Evolutionary conservation across 106 monocot species (phyloP).

Genomic region (Dactylorhiza incarnata): DNA sequence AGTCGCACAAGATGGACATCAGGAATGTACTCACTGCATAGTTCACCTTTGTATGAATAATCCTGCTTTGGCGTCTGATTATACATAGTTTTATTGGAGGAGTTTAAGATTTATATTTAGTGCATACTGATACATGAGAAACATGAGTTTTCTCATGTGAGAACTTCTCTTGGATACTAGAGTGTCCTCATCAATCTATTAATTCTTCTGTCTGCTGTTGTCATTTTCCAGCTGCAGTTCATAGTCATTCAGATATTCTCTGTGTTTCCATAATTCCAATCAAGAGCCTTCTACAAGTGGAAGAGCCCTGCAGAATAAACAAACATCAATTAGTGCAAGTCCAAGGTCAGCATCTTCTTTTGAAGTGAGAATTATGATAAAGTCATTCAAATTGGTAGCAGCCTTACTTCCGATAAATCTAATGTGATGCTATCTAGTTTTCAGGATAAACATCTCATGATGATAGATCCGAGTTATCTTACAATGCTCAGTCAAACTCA

Average conservation of each 20-base stretch:
- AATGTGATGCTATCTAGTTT: no score
- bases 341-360: background rate
- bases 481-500: conserved; percentile 49
- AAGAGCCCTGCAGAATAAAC: background rate
- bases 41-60: no score
- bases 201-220: background rate
- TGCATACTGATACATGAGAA: no score
- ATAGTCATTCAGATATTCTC: background rate
- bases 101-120: no score
- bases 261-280: background rate
- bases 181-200: background rate
- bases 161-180: background rate
- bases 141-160: no score
- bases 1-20: no score
- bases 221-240: conserved; percentile 1
- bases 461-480: conserved; percentile 39
- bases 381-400: background rate
- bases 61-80: no score
- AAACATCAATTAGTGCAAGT: background rate
- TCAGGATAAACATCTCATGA: conserved; percentile 26
- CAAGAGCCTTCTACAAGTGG: background rate
- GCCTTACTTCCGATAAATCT: no score
- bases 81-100: no score
- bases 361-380: conserved; percentile 1
- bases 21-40: no score